Evolutionary conservation across 345 rosid genomes (phyloP), one percentile per base, ranked within the genome.

Genomic region (Brassica rapa): DNA sequence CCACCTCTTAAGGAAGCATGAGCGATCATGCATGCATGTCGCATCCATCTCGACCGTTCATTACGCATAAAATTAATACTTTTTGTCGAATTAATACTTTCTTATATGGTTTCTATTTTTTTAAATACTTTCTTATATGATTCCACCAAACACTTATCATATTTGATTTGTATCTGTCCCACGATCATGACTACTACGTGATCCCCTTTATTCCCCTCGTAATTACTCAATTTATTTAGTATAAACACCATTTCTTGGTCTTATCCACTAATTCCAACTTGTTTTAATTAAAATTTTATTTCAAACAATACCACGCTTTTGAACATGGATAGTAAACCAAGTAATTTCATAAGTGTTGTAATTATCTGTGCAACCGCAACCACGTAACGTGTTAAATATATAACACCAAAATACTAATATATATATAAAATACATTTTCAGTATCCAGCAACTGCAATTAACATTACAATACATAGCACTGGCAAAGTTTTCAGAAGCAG

Each of bases 1-100:
- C 59, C 59, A 53, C 59, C 59, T 53, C 77, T 78, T 72, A 72
- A 78, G 81, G 77, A 72, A 30, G 68, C 73, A 78, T 23, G 72
- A 66, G 66, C 66, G 81, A 66, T 78, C 81, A 78, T 78, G 77
- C 77, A 72, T 78, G 73, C 82, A 78, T 78, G 39, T 46, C 72
- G 63, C 71, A 23, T 77, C 66, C 67, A 71, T 77, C 81, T 64
- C 35, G 60, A 79, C 82, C 82, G 77, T 79, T 4, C 62, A 78
- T 78, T 72, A 55, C 21, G 71, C 55, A 59, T 30, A 37, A 72
- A 39, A 8, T 19, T 19, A 19, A 19, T 19, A 19, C 19, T 19
- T 19, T 19, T 19, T 19, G 19, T 19, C 0, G 19, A 19, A 19
- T 19, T 0, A 65, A 25, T 63, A 70, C 8, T 25, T 25, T 43